Conservation (phyloP, 805 yeast genomes). For the Cyberlindnera veronae region DNA sequence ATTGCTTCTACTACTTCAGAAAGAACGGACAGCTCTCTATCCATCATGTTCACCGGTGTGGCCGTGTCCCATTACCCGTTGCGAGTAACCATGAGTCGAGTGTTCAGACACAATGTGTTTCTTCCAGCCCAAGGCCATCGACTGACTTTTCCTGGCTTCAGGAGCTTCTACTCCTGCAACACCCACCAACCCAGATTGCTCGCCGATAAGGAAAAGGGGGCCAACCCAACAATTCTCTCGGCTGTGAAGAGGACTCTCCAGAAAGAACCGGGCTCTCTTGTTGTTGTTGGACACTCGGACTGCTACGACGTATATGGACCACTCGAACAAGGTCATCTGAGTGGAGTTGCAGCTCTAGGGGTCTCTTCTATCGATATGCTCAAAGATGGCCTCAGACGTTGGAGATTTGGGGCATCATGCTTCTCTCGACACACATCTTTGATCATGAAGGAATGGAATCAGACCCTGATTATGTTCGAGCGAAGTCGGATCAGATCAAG, state of each 20-base stretch:
- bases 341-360: not conserved
- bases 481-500: not conserved
- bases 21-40: too few species aligned
- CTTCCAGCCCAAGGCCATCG: too few species aligned
- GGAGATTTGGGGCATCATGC: not conserved
- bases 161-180: too few species aligned
- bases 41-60: too few species aligned
- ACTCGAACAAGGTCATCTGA: not conserved
- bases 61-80: too few species aligned
- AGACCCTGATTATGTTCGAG: not conserved
- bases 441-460: not conserved
- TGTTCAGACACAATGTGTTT: too few species aligned
- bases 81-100: too few species aligned
- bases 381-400: not conserved
- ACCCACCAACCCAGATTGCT: too few species aligned
- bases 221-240: constrained; percentile 11
- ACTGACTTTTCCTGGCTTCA: too few species aligned
- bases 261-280: not conserved
- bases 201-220: too few species aligned
- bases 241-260: not conserved
- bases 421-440: not conserved
- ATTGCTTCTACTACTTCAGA: too few species aligned
- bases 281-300: not conserved
- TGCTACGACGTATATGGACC: not conserved
- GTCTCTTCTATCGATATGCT: not conserved